These are phyloP conservation scores for Phaseolus coccineus DNA, from an alignment of 331 rosid genomes.

Conservation along the genomic window DNA sequence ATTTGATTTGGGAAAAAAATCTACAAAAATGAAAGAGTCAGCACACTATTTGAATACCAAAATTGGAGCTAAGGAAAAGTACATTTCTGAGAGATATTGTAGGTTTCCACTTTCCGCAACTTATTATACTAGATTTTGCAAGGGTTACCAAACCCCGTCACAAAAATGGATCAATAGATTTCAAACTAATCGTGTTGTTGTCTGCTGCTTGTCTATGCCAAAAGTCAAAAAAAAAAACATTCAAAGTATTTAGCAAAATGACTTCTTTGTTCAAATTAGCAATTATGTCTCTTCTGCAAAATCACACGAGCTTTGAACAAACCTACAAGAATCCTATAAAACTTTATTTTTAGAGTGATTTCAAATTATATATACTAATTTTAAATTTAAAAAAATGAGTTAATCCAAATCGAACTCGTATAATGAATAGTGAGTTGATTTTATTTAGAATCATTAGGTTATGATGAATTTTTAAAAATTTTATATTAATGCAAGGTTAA, in stretches of 20 bases:
- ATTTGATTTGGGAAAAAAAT: neutral
- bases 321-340: neutral
- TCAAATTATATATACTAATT: too few relatives aligned
- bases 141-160: neutral
- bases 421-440: too few relatives aligned
- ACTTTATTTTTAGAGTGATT: neutral
- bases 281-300: conserved; percentile 10
- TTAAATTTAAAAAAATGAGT: too few relatives aligned
- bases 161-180: conserved; percentile 2
- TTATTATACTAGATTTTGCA: neutral
- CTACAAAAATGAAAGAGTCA: neutral
- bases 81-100: neutral
- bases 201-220: neutral
- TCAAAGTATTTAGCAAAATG: neutral
- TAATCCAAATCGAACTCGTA: too few relatives aligned
- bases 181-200: conserved; percentile 3
- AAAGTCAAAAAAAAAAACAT: conserved; percentile 31
- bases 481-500: too few relatives aligned
- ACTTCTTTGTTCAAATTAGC: neutral
- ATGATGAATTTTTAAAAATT: too few relatives aligned
- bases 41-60: neutral
- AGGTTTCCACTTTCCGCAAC: neutral
- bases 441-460: too few relatives aligned
- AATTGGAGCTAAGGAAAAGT: neutral
- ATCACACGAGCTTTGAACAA: neutral